Base-by-base conservation (phyloP, 2,329 filamentous ascomycete species). In the Ceratocystis colombiana region DNA sequence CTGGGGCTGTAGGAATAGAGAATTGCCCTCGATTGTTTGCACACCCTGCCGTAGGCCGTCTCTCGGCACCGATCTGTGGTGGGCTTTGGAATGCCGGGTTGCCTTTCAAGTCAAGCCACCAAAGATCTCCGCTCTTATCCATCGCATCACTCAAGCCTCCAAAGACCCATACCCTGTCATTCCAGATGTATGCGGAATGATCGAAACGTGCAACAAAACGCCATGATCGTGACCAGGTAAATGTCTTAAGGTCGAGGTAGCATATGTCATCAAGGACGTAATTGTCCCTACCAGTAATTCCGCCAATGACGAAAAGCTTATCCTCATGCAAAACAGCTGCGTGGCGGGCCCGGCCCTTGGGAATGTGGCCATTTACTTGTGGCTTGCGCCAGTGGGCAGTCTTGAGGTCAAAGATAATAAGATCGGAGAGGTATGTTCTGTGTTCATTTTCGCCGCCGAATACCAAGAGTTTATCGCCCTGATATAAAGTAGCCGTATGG, bases 361-460 rank as follows among this genome's bases (percentile, higher is more conserved):
- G 94, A 33, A 94, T 82, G 0, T 88, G 87, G 1, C 94, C 94
- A 53, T 86, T 84, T 22, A 96, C 86, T 70, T 91, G 85, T 12
- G 94, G 94, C 71, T 96, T 91, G 5, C 90, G 95, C 94, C 94
- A 99, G 73, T 95, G 88, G 45, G 93, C 91, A 0, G 90, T 94
- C 74, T 92, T 89, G 67, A 99, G 84, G 74, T 99, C 92, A 74
- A 99, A 96, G 63, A 99, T 87, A 69, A 97, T 95, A 25, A 99
- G 84, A 74, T 99, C 94, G 61, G 92, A 95, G 12, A 99, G 85
- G 74, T 96, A 96, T 67, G 92, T 92, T 70, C 92, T 85, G 73
- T 97, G 94, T 75, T 99, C 94, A 76, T 99, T 99, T 78, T 99
- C 94, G 70, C 94, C 94, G 66, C 94, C 94, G 73, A 96, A 99